phyloP scores from a whole-genome alignment of 495 filamentous ascomycete genomes.

The Hypoxylon lenormandii region DNA sequence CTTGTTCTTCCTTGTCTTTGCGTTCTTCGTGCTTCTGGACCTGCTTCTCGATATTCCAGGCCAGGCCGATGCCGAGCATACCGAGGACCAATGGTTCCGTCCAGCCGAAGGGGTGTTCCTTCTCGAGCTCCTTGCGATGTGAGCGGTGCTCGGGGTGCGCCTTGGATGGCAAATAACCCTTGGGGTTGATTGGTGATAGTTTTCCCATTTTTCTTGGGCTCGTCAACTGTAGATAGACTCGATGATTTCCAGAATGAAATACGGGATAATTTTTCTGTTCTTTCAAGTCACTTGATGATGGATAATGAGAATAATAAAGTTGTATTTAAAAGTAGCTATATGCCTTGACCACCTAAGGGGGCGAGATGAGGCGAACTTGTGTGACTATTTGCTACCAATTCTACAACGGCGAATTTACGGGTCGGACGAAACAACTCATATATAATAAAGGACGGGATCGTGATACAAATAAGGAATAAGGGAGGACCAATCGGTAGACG shows the following conservation, averaged over 20 bases:
- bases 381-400: slow-evolving; percentile 4
- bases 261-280: background rate
- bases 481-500: background rate
- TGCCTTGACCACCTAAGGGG: too few species aligned
- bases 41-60: slow-evolving; percentile 51
- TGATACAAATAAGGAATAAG: slow-evolving; percentile 2
- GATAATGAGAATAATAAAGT: background rate
- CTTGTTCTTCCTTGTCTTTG: slow-evolving; percentile 38
- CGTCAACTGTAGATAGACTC: background rate
- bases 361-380: background rate
- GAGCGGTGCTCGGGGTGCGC: slow-evolving; percentile 52
- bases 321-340: background rate
- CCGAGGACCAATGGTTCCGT: slow-evolving; percentile 41
- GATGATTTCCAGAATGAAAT: background rate
- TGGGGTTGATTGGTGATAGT: slow-evolving; percentile 34
- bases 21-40: slow-evolving; percentile 45
- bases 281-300: background rate
- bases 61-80: slow-evolving; percentile 44
- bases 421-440: background rate
- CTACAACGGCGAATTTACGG: background rate
- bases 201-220: slow-evolving; percentile 26
- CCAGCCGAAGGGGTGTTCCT: slow-evolving; percentile 41
- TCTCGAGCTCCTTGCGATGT: slow-evolving; percentile 47
- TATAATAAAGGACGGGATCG: slow-evolving; percentile 9
- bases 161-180: slow-evolving; percentile 43